These are phyloP conservation scores for Rutidosis leptorrhynchoides DNA, from an alignment of 129 eudicot species.

Conservation along the genomic window DNA sequence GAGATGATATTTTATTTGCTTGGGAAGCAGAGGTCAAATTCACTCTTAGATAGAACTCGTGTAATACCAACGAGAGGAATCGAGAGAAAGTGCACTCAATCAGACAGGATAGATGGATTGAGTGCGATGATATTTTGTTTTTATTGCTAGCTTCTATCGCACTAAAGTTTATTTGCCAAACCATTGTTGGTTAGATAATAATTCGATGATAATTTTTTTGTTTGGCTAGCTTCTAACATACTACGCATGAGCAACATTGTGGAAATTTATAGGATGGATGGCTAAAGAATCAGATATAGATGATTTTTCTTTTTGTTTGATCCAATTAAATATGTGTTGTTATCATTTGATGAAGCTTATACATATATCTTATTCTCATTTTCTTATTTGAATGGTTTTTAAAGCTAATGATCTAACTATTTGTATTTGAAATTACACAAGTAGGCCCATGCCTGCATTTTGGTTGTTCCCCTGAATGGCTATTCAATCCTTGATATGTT, in stretches of 20 bases:
- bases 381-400: neutral
- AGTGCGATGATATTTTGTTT: too few relatives aligned
- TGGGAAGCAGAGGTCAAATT: too few relatives aligned
- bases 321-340: neutral
- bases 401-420: slow-evolving; percentile 22
- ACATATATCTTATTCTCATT: neutral
- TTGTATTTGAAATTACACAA: slow-evolving; percentile 18
- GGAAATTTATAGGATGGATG: slow-evolving; percentile 15
- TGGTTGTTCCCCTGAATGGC: slow-evolving; percentile 27
- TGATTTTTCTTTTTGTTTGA: slow-evolving; percentile 1
- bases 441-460: slow-evolving; percentile 24
- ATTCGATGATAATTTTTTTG: neutral
- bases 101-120: too few relatives aligned
- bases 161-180: too few relatives aligned
- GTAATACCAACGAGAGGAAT: too few relatives aligned
- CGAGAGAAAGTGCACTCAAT: too few relatives aligned
- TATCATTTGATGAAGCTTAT: slow-evolving; percentile 6
- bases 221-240: slow-evolving; percentile 8
- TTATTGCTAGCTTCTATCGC: too few relatives aligned
- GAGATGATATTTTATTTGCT: too few relatives aligned
- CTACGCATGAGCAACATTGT: slow-evolving; percentile 11
- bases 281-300: neutral
- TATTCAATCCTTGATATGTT: slow-evolving; percentile 19
- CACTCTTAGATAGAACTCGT: too few relatives aligned
- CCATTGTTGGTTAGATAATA: too few relatives aligned